phyloP scores from a whole-genome alignment of 371 early-diverging fungal species.

The Mucor irregularis region DNA sequence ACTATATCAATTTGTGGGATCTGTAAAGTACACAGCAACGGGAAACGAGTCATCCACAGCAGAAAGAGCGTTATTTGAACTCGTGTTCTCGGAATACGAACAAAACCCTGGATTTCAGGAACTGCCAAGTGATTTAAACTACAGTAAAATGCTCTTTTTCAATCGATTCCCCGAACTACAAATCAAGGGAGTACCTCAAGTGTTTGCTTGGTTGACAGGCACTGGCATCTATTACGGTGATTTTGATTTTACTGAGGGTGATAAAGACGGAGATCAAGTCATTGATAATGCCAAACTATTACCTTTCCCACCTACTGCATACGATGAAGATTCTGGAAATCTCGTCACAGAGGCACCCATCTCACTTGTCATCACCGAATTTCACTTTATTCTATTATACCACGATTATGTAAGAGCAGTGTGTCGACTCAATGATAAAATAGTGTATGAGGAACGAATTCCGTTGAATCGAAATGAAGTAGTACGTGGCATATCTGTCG shows the following conservation, averaged over 20 bases:
- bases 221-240: conserved; percentile 84
- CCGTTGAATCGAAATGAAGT: conserved; percentile 57
- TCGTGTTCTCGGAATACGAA: conserved; percentile 63
- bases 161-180: conserved; percentile 67
- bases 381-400: conserved; percentile 86
- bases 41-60: conserved; percentile 5
- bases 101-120: conserved; percentile 72
- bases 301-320: conserved; percentile 65
- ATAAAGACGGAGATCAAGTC: conserved; percentile 72
- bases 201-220: conserved; percentile 81
- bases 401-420: conserved; percentile 73
- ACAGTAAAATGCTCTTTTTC: conserved; percentile 67
- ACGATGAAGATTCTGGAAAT: conserved; percentile 45
- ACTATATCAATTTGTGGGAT: conserved; percentile 87
- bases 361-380: conserved; percentile 80
- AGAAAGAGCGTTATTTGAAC: conserved; percentile 60
- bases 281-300: conserved; percentile 75
- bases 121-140: conserved; percentile 64
- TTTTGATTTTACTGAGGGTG: conserved; percentile 33
- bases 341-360: conserved; percentile 64
- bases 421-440: conserved; percentile 74
- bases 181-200: conserved; percentile 64
- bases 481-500: conserved; percentile 69
- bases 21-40: conserved; percentile 25
- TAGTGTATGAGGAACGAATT: conserved; percentile 80